Evolutionary conservation across 2,329 filamentous ascomycete species (phyloP).

Genomic region (Colletotrichum euphorbiae): DNA sequence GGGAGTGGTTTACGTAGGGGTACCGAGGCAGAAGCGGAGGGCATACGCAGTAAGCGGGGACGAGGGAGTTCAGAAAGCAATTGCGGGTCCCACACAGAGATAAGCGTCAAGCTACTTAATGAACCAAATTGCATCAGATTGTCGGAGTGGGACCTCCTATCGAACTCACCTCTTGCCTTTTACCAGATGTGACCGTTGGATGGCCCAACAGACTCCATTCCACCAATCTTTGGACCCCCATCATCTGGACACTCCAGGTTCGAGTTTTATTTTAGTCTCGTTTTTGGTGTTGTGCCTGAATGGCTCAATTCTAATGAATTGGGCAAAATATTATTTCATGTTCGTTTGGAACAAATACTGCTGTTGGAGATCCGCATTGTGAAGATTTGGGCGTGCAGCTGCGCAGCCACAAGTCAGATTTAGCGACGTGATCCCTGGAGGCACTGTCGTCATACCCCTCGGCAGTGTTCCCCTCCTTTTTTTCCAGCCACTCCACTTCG

Average conservation of each 20-base stretch:
- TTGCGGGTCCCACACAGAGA: not conserved
- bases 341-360: too few species aligned
- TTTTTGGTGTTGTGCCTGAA: not conserved
- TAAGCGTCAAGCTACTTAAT: conserved; percentile 39
- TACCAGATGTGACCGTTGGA: conserved; percentile 76
- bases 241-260: conserved; percentile 44
- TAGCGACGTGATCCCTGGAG: conserved; percentile 12
- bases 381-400: not conserved
- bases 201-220: conserved; percentile 55
- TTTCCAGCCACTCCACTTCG: conserved; percentile 22
- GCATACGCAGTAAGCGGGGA: conserved; percentile 14
- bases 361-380: not conserved
- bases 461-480: not conserved
- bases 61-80: not conserved
- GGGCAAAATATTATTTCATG: not conserved
- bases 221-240: conserved; percentile 52
- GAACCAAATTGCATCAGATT: fast-evolving
- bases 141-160: conserved; percentile 71
- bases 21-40: conserved; percentile 1
- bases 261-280: conserved; percentile 42
- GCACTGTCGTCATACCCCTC: conserved; percentile 36
- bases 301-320: not conserved
- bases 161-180: conserved; percentile 76
- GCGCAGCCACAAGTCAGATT: not conserved
- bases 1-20: not conserved